Base-by-base conservation (phyloP, 345 rosid genomes). In the Sapria himalayana region DNA sequence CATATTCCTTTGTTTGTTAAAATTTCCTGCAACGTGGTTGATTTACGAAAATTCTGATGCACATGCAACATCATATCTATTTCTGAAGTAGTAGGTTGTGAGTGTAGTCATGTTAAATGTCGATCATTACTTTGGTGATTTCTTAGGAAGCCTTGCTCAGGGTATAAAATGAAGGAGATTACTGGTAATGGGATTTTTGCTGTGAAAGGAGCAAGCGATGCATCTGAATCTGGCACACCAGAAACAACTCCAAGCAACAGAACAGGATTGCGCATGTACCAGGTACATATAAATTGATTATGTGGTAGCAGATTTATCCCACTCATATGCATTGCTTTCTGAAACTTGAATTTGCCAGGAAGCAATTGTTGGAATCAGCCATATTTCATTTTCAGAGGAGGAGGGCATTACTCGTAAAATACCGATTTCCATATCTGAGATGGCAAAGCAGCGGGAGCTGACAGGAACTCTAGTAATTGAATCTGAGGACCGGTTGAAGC, bases 111-210 rank as follows among this genome's bases (percentile, higher is more conserved):
- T n/a, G n/a, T n/a, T n/a, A n/a, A n/a, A n/a, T n/a, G n/a, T n/a
- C n/a, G n/a, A n/a, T n/a, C n/a, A n/a, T n/a, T n/a, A n/a, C n/a
- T n/a, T n/a, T n/a, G n/a, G n/a, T n/a, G n/a, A n/a, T 21, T 32
- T 60, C 39, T 31, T 56, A 89, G 95, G 78, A 79, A 77, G 50
- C 99, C 92, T 38, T 84, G 95, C 64, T 89, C 95, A 0, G 93
- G 82, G 41, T 68, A 74, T 43, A 89, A 89, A 61, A 65, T 77
- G 74, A 84, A 89, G 55, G 93, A 89, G 75, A 84, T 89, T 20
- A 76, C 85, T 22, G 99, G 99, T 16, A 80, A 95, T 64, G 95
- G 95, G 19, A 89, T 89, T 46, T 89, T 89, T 66, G 49, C 67
- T 11, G 76, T 60, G 22, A 56, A 65, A 19, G 79, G 58, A 46